These are phyloP conservation scores for Pestalotiopsis sp. DNA, from an alignment of 2,329 filamentous ascomycete species.

Conservation along the genomic window DNA sequence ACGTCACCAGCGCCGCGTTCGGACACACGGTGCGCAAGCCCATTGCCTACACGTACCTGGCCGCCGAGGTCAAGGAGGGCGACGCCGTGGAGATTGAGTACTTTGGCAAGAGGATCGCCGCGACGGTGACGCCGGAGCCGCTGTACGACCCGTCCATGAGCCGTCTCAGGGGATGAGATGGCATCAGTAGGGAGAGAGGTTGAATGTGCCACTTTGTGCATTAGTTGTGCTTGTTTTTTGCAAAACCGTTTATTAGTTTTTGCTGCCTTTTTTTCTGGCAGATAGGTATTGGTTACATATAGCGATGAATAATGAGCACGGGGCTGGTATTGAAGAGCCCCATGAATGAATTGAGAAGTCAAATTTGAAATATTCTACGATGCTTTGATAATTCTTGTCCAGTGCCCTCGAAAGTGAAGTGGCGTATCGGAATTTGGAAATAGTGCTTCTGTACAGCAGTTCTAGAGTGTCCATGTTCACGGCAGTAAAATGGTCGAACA, in stretches of 20 bases:
- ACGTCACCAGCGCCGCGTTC: slow-evolving; percentile 64
- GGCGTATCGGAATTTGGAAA: fast-evolving
- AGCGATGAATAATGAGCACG: neutral
- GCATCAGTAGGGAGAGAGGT: neutral
- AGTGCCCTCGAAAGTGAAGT: no score
- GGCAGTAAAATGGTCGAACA: no score
- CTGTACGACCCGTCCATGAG: slow-evolving; percentile 41
- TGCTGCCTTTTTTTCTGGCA: neutral
- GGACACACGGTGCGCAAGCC: slow-evolving; percentile 62
- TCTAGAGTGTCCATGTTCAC: no score
- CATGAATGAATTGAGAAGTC: neutral
- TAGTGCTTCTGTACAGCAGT: no score
- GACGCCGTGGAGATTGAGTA: slow-evolving; percentile 62
- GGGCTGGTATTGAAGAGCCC: neutral
- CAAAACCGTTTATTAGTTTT: neutral
- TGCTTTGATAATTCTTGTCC: neutral
- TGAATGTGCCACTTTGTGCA: no score
- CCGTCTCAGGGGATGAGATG: slow-evolving; percentile 4
- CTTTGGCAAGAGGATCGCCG: slow-evolving; percentile 56
- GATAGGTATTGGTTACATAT: neutral
- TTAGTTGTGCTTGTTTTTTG: neutral
- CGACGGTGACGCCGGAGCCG: slow-evolving; percentile 56
- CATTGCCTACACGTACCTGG: slow-evolving; percentile 62
- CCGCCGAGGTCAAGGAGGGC: slow-evolving; percentile 47
- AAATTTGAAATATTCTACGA: neutral